Base-by-base conservation (phyloP, 176 grass and related monocot genomes). In the Raddia distichophylla region DNA sequence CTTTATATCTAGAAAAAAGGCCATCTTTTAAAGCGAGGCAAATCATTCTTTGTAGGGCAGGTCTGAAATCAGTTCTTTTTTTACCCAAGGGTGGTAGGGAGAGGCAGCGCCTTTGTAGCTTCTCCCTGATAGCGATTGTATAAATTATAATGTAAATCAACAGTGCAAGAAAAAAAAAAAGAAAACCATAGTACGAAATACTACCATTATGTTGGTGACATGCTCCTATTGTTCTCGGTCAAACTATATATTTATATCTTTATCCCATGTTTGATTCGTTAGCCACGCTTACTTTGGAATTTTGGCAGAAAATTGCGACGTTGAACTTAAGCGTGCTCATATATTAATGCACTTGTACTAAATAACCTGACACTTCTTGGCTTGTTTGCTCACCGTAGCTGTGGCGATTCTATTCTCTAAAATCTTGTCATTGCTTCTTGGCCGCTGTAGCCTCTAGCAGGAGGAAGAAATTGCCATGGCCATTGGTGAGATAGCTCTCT, bases 1-100 rank as follows among this genome's bases (percentile, higher is more conserved):
- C n/a, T 89, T 49, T 73, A 18, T 44, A 75, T 67, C 20, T 78
- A 82, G 77, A 83, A 80, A 81, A 85, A 72, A n/a, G 80, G 80
- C 86, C 78, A 76, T 86, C 84, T 80, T 83, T 84, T 75, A 76
- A 87, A 87, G 80, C 80, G 75, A 81, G 80, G 92, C 85, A 80
- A 75, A 91, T 66, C 71, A 94, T 91, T 94, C 92, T 91, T 94
- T 94, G 89, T 94, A 89, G 89, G 83, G 17, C 66, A 89, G 84
- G 45, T 82, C 84, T 60, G 22, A 75, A 84, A 68, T 16, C 65
- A 84, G 54, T 76, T 76, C n/a, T n/a, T 61, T 85, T 80, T 72
- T 55, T 76, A 82, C 72, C 77, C 72, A 81, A 58, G 77, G 72
- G 87, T 81, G 47, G 65, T 77, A 72, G 83, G 73, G 34, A 53